Conservation (phyloP, 495 filamentous ascomycete genomes). For the Neurospora sp. region DNA sequence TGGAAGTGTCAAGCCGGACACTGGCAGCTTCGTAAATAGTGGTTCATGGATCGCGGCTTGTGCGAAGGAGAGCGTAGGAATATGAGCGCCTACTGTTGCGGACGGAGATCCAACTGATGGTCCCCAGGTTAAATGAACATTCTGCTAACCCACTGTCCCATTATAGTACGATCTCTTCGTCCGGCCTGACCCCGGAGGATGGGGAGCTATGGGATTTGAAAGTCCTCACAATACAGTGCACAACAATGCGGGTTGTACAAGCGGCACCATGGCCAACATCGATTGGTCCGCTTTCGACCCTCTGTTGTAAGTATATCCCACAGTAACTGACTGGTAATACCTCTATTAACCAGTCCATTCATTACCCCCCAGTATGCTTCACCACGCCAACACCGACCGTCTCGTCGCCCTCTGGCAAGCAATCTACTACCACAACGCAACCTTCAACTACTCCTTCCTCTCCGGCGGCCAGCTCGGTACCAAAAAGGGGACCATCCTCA, state of each 20-base stretch:
- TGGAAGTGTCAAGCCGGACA: not conserved
- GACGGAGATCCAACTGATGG: not conserved
- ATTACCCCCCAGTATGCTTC: conserved; percentile 21
- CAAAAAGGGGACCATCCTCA: conserved; percentile 16
- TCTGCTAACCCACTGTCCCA: not conserved
- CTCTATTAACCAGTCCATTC: not conserved
- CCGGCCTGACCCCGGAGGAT: conserved; percentile 9
- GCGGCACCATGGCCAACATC: conserved; percentile 19
- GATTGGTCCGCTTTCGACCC: conserved; percentile 27
- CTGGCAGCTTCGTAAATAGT: not conserved
- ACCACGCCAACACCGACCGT: conserved; percentile 40
- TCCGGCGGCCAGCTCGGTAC: conserved; percentile 25
- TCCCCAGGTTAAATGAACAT: not conserved
- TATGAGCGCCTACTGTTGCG: not conserved
- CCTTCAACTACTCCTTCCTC: conserved; percentile 14
- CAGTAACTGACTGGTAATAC: not conserved
- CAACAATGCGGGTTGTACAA: conserved; percentile 18
- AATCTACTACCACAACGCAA: conserved; percentile 18
- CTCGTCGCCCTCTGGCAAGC: conserved; percentile 36
- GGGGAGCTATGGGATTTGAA: conserved; percentile 24
- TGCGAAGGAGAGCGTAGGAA: not conserved
- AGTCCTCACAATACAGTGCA: conserved; percentile 27
- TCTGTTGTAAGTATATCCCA: conserved; percentile 22
- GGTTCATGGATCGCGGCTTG: not conserved
- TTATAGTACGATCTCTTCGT: conserved; percentile 29